Evolutionary conservation across 2,329 filamentous ascomycete genomes (phyloP).

Genomic region (Diaporthe batatas): DNA sequence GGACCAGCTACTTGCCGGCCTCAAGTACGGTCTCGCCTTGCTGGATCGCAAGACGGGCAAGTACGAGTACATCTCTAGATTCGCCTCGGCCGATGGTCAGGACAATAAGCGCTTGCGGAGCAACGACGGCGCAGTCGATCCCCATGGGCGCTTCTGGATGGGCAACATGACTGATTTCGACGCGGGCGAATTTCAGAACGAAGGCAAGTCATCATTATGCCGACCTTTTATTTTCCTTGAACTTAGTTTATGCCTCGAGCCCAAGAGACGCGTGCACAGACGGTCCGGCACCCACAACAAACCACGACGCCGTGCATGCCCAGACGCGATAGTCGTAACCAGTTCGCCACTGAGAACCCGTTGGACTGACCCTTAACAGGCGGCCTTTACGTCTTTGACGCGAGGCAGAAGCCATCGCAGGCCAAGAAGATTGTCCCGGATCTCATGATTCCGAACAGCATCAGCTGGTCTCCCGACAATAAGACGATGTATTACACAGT

Average conservation of each 20-base stretch:
- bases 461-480: conserved; percentile 81
- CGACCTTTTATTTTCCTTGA: not conserved
- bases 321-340: not conserved
- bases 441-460: conserved; percentile 86
- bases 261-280: conserved; percentile 12
- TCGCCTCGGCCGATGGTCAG: conserved; percentile 53
- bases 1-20: conserved; percentile 79
- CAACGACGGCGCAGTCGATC: conserved; percentile 88
- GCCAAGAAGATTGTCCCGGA: conserved; percentile 64
- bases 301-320: not conserved
- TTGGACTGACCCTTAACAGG: conserved; percentile 60
- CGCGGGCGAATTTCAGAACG: conserved; percentile 68
- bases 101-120: conserved; percentile 70
- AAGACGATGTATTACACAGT: conserved; percentile 87
- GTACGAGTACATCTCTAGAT: conserved; percentile 67
- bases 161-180: conserved; percentile 86
- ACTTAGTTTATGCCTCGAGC: not conserved
- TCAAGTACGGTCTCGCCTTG: conserved; percentile 86
- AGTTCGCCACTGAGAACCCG: conserved; percentile 2
- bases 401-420: conserved; percentile 66
- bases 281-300: not conserved
- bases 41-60: conserved; percentile 73
- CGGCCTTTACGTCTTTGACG: conserved; percentile 79
- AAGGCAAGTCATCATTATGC: conserved; percentile 60
- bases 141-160: conserved; percentile 85